phyloP scores from a whole-genome alignment of 2,329 filamentous ascomycete species.

The Didymellaceae sp. region DNA sequence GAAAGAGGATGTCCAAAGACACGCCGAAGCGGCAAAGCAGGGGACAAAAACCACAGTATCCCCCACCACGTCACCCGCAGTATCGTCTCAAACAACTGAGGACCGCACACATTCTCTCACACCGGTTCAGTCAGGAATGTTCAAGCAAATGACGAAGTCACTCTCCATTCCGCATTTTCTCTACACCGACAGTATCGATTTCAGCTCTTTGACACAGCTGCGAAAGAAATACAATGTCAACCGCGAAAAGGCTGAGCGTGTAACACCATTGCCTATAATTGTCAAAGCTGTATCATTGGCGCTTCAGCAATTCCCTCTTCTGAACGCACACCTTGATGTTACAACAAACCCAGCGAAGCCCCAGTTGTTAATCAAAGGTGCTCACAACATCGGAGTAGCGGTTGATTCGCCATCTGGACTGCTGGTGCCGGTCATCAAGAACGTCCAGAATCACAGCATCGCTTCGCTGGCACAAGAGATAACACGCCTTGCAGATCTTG shows the following conservation, averaged over 20 bases:
- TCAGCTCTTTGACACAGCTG: conserved; percentile 74
- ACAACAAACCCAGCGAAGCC: conserved; percentile 67
- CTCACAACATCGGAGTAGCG: conserved; percentile 94
- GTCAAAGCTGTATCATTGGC: conserved; percentile 93
- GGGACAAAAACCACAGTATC: conserved; percentile 35
- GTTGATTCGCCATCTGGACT: conserved; percentile 92
- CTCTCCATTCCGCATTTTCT: conserved; percentile 93
- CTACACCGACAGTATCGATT: conserved; percentile 88
- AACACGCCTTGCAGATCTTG: conserved; percentile 73
- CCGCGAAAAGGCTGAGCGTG: conserved; percentile 54
- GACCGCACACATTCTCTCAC: conserved; percentile 76
- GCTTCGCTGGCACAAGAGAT: conserved; percentile 80
- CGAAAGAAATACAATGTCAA: conserved; percentile 73
- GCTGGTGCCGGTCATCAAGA: conserved; percentile 87
- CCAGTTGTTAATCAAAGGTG: conserved; percentile 75
- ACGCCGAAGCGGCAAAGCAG: conserved; percentile 31
- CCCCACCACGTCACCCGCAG: conserved; percentile 35
- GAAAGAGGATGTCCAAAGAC: conserved; percentile 82
- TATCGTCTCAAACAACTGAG: conserved; percentile 43
- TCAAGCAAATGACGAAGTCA: conserved; percentile 95
- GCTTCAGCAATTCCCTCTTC: conserved; percentile 78
- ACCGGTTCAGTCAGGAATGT: conserved; percentile 88
- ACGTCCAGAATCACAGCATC: conserved; percentile 79
- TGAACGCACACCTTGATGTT: conserved; percentile 84
- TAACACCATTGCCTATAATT: conserved; percentile 93